phyloP scores from a whole-genome alignment of 768 basidiomycete species.

The Russula compacta region DNA sequence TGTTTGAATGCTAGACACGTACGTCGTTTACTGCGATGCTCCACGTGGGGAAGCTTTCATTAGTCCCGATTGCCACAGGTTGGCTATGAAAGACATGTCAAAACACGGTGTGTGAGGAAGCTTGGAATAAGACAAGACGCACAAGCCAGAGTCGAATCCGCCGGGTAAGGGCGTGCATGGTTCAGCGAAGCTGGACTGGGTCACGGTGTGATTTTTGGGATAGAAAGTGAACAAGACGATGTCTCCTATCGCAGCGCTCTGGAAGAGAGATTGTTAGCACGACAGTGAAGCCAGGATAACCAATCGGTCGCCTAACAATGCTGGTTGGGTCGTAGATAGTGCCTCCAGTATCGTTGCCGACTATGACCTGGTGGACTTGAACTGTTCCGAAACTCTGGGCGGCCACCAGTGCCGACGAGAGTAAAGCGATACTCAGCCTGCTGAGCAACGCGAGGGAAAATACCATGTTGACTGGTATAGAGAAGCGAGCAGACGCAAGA shows the following conservation, averaged over 20 bases:
- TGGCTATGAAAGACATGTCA: slow-evolving; percentile 13
- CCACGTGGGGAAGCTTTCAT: slow-evolving; percentile 15
- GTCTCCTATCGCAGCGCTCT: slow-evolving; percentile 31
- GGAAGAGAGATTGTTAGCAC: background rate
- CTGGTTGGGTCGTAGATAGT: background rate
- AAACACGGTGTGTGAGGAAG: background rate
- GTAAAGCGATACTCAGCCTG: background rate
- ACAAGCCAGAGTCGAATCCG: slow-evolving; percentile 58
- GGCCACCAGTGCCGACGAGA: background rate
- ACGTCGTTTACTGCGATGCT: slow-evolving; percentile 23
- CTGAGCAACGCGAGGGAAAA: background rate
- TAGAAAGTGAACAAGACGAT: slow-evolving; percentile 41
- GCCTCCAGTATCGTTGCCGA: slow-evolving; percentile 5
- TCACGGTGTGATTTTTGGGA: slow-evolving; percentile 50
- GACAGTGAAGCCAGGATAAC: background rate
- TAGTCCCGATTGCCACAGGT: slow-evolving; percentile 20
- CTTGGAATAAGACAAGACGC: slow-evolving; percentile 20
- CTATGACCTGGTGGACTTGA: background rate
- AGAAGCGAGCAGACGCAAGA: too few species aligned
- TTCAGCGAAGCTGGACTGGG: slow-evolving; percentile 41
- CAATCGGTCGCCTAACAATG: background rate
- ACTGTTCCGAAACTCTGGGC: background rate
- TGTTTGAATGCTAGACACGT: background rate
- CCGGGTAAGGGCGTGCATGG: slow-evolving; percentile 36
- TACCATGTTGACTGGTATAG: background rate